Percentiles rank a stretch among this genome's conserved stretches.
Evolutionary conservation across 768 basidiomycete genomes (phyloP).

Genomic region (Naganishia onofrii): DNA sequence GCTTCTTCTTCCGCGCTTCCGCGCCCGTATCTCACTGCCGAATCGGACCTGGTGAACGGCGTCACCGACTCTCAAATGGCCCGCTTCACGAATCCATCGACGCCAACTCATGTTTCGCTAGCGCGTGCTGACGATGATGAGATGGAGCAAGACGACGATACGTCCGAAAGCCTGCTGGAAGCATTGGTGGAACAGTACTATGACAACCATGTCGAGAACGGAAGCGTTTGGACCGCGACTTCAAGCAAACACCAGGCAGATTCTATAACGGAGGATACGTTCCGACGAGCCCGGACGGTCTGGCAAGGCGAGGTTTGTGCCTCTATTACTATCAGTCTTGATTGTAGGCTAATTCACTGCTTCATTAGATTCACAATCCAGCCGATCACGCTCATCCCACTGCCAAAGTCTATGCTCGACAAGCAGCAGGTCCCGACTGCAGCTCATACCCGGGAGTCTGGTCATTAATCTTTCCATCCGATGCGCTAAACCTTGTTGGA

Average conservation of each 20-base stretch:
- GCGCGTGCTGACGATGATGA: neutral
- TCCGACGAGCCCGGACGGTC: constrained; percentile 33
- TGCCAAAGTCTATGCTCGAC: constrained; percentile 26
- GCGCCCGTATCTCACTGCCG: neutral
- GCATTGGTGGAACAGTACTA: neutral
- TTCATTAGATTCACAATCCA: constrained; percentile 40
- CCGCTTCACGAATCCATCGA: neutral
- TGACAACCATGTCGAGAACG: neutral
- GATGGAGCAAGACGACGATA: neutral
- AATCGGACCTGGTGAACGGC: neutral
- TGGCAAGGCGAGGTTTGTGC: constrained; percentile 38
- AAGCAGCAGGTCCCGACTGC: constrained; percentile 28
- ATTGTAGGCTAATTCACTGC: neutral
- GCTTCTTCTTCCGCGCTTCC: no score
- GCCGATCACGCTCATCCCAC: constrained; percentile 26
- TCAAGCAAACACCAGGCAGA: neutral
- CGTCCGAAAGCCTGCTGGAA: neutral
- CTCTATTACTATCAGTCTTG: neutral
- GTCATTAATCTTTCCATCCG: constrained; percentile 38
- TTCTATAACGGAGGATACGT: neutral
- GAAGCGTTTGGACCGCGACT: neutral
- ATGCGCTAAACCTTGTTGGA: constrained; percentile 40
- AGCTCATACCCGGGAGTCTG: constrained; percentile 28
- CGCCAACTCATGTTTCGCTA: neutral
- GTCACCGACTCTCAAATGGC: neutral